Percentiles rank a stretch among this genome's conserved stretches.
Conservation (phyloP, 2,329 filamentous ascomycete genomes). For the Stagonosporopsis cucurbitacearum region DNA sequence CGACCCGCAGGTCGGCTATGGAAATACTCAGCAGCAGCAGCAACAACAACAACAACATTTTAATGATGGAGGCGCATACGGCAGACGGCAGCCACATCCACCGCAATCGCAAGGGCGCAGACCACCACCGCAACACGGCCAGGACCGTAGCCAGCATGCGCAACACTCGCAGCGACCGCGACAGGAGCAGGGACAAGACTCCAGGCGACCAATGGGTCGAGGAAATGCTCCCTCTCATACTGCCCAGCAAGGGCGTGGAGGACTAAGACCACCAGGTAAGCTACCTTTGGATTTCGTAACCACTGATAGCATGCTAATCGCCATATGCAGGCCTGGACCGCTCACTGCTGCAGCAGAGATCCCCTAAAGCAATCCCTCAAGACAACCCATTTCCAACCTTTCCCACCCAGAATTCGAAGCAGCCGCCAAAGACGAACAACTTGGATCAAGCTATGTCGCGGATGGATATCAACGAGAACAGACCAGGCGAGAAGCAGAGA, state of each 20-base stretch:
- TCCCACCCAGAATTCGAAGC: slow-evolving; percentile 39
- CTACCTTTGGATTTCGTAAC: background rate
- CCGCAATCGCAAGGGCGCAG: slow-evolving; percentile 23
- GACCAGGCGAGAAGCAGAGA: slow-evolving; percentile 23
- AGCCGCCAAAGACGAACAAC: slow-evolving; percentile 22
- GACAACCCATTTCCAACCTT: slow-evolving; percentile 60
- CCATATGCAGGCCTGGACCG: slow-evolving; percentile 38
- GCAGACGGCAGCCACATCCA: slow-evolving; percentile 23
- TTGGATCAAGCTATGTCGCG: slow-evolving; percentile 46
- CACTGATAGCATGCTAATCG: background rate
- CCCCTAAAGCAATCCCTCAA: slow-evolving; percentile 38
- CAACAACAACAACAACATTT: slow-evolving; percentile 35
- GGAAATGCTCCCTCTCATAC: slow-evolving; percentile 29
- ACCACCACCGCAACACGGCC: slow-evolving; percentile 33
- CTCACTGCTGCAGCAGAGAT: slow-evolving; percentile 36
- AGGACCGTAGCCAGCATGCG: slow-evolving; percentile 37
- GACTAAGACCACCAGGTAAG: slow-evolving; percentile 40
- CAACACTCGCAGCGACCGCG: slow-evolving; percentile 32
- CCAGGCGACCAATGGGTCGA: slow-evolving; percentile 35
- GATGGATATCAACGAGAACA: slow-evolving; percentile 40
- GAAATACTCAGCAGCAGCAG: slow-evolving; percentile 22
- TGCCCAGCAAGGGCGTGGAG: slow-evolving; percentile 34
- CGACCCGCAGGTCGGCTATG: slow-evolving; percentile 38
- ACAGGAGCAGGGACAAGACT: slow-evolving; percentile 37
- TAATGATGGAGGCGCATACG: slow-evolving; percentile 31